A percentile compares a stretch with the other conserved stretches of the same genome.
Evolutionary conservation across 225 moss, liverwort and hornwort genomes (phyloP).

Genomic region (Anthoceros angustus): DNA sequence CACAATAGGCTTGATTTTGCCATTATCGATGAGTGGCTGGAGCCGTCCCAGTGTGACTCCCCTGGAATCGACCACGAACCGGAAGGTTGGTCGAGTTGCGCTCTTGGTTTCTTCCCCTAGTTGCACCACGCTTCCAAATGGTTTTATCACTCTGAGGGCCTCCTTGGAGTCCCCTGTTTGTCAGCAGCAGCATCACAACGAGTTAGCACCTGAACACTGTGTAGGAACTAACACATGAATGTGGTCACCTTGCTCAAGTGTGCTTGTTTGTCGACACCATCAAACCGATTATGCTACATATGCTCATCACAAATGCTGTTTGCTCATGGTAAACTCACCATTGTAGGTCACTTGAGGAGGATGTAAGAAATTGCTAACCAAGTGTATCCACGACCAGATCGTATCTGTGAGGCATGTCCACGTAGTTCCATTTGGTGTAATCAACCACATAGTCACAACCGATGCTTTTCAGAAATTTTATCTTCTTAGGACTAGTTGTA

Average conservation of each 20-base stretch:
- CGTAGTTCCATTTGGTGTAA: constrained; percentile 4
- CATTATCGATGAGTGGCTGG: not conserved
- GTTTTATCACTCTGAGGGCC: not conserved
- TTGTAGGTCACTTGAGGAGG: too few species aligned
- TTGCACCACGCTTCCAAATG: constrained; percentile 2
- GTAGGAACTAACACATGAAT: not conserved
- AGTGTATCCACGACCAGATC: constrained; percentile 3
- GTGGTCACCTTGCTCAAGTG: not conserved
- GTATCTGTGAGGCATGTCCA: constrained; percentile 2
- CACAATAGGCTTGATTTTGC: not conserved
- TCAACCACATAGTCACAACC: constrained; percentile 4
- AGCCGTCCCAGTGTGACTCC: not conserved
- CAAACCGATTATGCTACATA: too few species aligned
- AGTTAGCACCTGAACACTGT: not conserved
- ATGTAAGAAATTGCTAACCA: not conserved
- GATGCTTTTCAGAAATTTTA: not conserved
- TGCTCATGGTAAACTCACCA: too few species aligned
- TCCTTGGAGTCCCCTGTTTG: not conserved
- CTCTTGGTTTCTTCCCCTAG: constrained; percentile 3
- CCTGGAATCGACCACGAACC: not conserved
- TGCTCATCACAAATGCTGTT: too few species aligned
- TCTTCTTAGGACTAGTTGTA: not conserved
- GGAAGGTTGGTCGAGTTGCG: not conserved
- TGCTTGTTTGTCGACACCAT: not conserved
- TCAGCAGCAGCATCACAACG: not conserved